phyloP scores from a whole-genome alignment of 176 grass and related monocot genomes.

The Lolium perenne region DNA sequence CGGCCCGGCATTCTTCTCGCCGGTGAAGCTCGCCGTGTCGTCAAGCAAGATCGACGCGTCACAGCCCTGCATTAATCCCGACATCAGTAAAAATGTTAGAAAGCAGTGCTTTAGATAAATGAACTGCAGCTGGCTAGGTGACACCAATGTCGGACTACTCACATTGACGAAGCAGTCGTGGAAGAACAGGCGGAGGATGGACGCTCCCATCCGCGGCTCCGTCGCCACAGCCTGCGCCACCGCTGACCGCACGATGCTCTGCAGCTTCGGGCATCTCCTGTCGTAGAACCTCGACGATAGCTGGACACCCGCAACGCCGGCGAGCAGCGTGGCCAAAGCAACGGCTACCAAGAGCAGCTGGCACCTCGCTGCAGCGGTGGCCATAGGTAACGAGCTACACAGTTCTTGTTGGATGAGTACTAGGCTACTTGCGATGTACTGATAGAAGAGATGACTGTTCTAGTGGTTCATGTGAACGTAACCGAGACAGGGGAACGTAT shows the following conservation, averaged over 20 bases:
- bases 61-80: constrained; percentile 51
- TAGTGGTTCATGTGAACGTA: background rate
- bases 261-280: constrained; percentile 53
- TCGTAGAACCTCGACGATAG: constrained; percentile 60
- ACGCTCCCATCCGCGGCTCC: constrained; percentile 76
- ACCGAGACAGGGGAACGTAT: background rate
- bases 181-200: constrained; percentile 82
- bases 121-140: too few species aligned
- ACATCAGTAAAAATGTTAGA: background rate
- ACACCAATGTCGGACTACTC: constrained; percentile 10
- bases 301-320: constrained; percentile 19
- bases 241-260: constrained; percentile 50
- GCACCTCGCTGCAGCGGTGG: background rate
- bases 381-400: constrained; percentile 24
- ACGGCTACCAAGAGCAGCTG: background rate
- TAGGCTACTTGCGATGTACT: too few species aligned
- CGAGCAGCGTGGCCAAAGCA: background rate
- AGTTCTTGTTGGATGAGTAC: background rate
- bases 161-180: constrained; percentile 98
- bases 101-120: too few species aligned
- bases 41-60: constrained; percentile 80
- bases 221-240: constrained; percentile 49
- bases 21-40: constrained; percentile 56
- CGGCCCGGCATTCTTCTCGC: constrained; percentile 70
- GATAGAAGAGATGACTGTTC: background rate